Percentiles rank a stretch among this genome's conserved stretches.
Conservation (phyloP, 1,139 yeast species). For the Yamadazyma diddensiae region DNA sequence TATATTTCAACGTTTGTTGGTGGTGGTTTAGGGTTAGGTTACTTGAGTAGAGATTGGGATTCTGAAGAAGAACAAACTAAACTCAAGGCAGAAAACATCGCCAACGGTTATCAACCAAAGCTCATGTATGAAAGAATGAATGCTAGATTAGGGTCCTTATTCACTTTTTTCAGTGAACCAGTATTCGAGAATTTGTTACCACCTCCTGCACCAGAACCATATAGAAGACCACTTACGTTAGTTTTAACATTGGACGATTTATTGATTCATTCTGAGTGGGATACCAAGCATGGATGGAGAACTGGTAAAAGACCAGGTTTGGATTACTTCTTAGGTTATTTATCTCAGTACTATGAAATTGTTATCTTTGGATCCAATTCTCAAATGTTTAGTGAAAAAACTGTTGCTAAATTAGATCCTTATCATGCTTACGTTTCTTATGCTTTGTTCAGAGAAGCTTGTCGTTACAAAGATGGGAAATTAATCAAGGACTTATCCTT, state of each 20-base stretch:
- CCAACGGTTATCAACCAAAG: slow-evolving; percentile 68
- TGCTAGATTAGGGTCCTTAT: slow-evolving; percentile 70
- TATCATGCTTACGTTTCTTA: slow-evolving; percentile 85
- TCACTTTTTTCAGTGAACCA: slow-evolving; percentile 89
- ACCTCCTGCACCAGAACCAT: slow-evolving; percentile 83
- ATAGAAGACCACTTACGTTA: slow-evolving; percentile 87
- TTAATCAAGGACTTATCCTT: slow-evolving; percentile 81
- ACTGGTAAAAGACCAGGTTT: slow-evolving; percentile 98
- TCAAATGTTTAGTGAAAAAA: slow-evolving; percentile 81
- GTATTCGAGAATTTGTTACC: slow-evolving; percentile 90
- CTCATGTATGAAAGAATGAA: slow-evolving; percentile 65
- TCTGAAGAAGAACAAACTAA: slow-evolving; percentile 63
- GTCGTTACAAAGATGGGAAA: slow-evolving; percentile 86
- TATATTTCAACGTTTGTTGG: slow-evolving; percentile 62
- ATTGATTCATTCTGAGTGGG: slow-evolving; percentile 90
- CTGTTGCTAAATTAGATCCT: slow-evolving; percentile 88
- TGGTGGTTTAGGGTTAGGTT: slow-evolving; percentile 64
- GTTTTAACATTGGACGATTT: slow-evolving; percentile 88
- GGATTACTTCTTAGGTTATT: slow-evolving; percentile 91
- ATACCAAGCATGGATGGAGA: slow-evolving; percentile 92
- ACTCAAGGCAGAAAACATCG: slow-evolving; percentile 48
- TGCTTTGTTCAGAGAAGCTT: slow-evolving; percentile 86
- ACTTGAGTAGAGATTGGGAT: slow-evolving; percentile 86
- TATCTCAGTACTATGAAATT: slow-evolving; percentile 93
- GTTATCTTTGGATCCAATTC: slow-evolving; percentile 85